phyloP scores from a whole-genome alignment of 2,329 filamentous ascomycete genomes.

The Zalaria obscura region DNA sequence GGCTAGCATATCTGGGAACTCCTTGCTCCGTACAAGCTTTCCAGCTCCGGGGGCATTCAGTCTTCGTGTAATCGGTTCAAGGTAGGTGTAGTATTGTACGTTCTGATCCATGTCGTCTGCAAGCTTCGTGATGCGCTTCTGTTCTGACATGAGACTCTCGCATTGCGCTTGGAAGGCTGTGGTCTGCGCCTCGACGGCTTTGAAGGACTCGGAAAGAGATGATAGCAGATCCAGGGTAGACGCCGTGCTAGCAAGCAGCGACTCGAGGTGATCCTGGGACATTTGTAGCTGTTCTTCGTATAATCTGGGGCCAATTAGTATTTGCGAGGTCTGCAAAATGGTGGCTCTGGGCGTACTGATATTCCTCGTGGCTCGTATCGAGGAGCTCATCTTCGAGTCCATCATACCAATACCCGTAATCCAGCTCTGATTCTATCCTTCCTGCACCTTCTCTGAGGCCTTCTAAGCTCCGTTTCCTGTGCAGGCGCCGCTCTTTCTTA shows the following conservation, averaged over 20 bases:
- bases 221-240: constrained; percentile 63
- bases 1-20: constrained; percentile 76
- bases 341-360: constrained; percentile 43
- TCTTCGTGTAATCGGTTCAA: constrained; percentile 78
- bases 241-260: constrained; percentile 63
- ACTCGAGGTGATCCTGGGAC: constrained; percentile 69
- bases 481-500: constrained; percentile 32
- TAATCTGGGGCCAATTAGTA: constrained; percentile 31
- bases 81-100: constrained; percentile 84
- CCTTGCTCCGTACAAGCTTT: constrained; percentile 67
- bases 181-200: constrained; percentile 75
- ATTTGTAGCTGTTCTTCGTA: constrained; percentile 72
- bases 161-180: constrained; percentile 88
- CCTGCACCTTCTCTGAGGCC: constrained; percentile 11
- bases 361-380: constrained; percentile 72
- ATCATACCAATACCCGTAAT: constrained; percentile 45
- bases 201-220: constrained; percentile 72
- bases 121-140: constrained; percentile 62
- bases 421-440: constrained; percentile 41
- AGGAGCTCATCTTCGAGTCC: constrained; percentile 53
- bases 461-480: constrained; percentile 23
- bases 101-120: constrained; percentile 79
- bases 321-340: neutral
- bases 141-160: constrained; percentile 71
- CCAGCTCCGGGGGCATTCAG: constrained; percentile 86